These are phyloP conservation scores for Torulaspora microellipsoides DNA, from an alignment of 805 yeast genomes.

Conservation along the genomic window DNA sequence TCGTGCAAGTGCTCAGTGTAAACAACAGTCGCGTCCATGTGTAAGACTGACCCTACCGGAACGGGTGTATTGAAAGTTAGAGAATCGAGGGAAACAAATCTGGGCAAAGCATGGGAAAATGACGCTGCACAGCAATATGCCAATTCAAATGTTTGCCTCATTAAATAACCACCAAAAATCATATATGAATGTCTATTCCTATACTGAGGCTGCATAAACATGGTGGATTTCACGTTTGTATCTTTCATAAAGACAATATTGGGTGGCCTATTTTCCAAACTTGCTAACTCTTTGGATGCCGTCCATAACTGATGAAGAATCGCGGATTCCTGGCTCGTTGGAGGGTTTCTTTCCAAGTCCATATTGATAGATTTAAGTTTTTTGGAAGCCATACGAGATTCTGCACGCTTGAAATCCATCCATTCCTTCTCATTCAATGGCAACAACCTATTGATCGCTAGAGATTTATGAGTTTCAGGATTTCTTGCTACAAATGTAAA, in stretches of 20 bases:
- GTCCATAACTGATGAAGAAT: conserved; percentile 77
- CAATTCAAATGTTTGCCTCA: conserved; percentile 88
- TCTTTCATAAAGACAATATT: conserved; percentile 64
- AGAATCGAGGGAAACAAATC: conserved; percentile 85
- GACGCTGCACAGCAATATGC: conserved; percentile 93
- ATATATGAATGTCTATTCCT: conserved; percentile 90
- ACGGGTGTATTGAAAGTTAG: conserved; percentile 93
- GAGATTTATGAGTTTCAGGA: conserved; percentile 85
- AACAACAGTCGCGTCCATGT: conserved; percentile 75
- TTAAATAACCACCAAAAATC: conserved; percentile 91
- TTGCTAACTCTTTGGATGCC: conserved; percentile 40
- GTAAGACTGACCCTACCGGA: conserved; percentile 88
- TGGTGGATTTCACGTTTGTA: conserved; percentile 66
- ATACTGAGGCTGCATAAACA: conserved; percentile 95
- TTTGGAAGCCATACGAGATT: conserved; percentile 82
- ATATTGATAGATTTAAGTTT: conserved; percentile 67
- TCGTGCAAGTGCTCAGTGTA: conserved; percentile 77
- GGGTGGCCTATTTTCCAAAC: conserved; percentile 39
- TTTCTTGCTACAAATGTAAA: conserved; percentile 95
- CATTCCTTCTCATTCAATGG: conserved; percentile 75
- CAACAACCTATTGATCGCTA: conserved; percentile 75
- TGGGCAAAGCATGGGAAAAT: conserved; percentile 76
- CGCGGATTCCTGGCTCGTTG: conserved; percentile 66
- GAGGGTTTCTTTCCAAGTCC: conserved; percentile 59
- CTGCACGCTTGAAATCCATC: conserved; percentile 83